Conservation (phyloP, 306 rosid species). For the Corylus avellana region DNA sequence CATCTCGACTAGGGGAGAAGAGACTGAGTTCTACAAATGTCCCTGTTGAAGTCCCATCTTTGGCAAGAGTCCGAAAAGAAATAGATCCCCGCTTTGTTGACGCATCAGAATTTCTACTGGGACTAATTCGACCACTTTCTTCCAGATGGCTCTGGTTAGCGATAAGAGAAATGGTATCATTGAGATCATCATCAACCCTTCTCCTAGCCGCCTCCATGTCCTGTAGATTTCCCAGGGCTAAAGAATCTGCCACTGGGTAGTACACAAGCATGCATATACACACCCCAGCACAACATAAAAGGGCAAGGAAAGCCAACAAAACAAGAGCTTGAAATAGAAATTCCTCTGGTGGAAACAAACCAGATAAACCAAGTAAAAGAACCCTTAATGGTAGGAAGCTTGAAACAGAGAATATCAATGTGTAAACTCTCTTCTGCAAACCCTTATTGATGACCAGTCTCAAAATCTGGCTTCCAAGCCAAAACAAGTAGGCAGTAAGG, state of each 20-base stretch:
- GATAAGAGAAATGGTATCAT: conserved; percentile 73
- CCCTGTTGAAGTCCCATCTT: conserved; percentile 63
- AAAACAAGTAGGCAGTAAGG: conserved; percentile 83
- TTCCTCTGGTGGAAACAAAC: conserved; percentile 67
- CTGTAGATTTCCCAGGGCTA: conserved; percentile 79
- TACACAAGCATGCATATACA: conserved; percentile 94
- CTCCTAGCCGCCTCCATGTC: conserved; percentile 82
- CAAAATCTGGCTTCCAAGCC: conserved; percentile 96
- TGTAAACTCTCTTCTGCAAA: conserved; percentile 92
- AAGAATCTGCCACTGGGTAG: conserved; percentile 88
- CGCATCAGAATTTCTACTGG: conserved; percentile 64
- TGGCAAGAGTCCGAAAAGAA: conserved; percentile 71
- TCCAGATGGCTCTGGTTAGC: conserved; percentile 71
- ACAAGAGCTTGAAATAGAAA: conserved; percentile 76
- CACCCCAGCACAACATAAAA: conserved; percentile 76
- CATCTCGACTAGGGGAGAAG: conserved; percentile 78
- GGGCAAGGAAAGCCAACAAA: conserved; percentile 93
- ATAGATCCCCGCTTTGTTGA: conserved; percentile 86
- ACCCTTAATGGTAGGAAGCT: conserved; percentile 93
- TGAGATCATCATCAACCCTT: conserved; percentile 53
- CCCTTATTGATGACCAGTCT: conserved; percentile 93
- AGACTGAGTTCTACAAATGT: conserved; percentile 90
- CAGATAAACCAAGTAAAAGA: conserved; percentile 91
- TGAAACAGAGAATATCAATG: conserved; percentile 79
- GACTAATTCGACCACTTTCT: conserved; percentile 59